Evolutionary conservation across 2,329 filamentous ascomycete species (phyloP), one percentile per base, ranked within the genome.

Genomic region (Alternaria sp.): DNA sequence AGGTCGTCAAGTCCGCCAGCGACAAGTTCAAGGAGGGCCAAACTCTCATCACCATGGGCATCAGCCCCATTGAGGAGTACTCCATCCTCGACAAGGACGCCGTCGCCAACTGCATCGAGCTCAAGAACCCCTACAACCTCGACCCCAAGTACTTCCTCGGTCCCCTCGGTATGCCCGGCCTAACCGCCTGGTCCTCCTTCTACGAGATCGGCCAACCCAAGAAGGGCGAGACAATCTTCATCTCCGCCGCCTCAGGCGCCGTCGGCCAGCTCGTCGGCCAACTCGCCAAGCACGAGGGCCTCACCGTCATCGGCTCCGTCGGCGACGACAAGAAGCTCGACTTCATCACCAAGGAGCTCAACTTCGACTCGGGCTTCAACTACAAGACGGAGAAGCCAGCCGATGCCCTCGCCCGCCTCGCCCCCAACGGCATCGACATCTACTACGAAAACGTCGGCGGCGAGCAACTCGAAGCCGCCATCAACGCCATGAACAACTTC

Each of bases 191-290:
- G 82, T 88, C 87, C 6, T 91, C 88, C 0, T 87, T 93, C 70
- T 91, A 92, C 79, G 89, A 89, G 67, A 92, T 93, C 58, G 91
- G 90, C 5, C 84, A 90, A 82, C 91, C 91, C 23, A 88, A 91
- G 83, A 88, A 90, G 80, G 91, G 90, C 46, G 90, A 93, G 81
- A 94, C 91, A 43, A 93, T 97, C 74, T 93, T 95, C 79, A 86
- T 97, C 69, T 91, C 89, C 61, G 90, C 91, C 4, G 93, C 93
- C 0, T 90, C 90, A 4, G 93, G 93, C 28, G 92, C 92, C 2
- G 93, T 96, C 4, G 93, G 93, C 4, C 91, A 94, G 79, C 78
- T 96, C 8, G 93, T 96, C 19, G 93, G 93, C 6, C 93, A 96
- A 81, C 81, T 96, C 47, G 92, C 92, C 65, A 95, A 95, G 86